Evolutionary conservation across 495 filamentous ascomycete species (phyloP), one percentile per base, ranked within the genome.

Genomic region (Barbatosphaeria neglecta): DNA sequence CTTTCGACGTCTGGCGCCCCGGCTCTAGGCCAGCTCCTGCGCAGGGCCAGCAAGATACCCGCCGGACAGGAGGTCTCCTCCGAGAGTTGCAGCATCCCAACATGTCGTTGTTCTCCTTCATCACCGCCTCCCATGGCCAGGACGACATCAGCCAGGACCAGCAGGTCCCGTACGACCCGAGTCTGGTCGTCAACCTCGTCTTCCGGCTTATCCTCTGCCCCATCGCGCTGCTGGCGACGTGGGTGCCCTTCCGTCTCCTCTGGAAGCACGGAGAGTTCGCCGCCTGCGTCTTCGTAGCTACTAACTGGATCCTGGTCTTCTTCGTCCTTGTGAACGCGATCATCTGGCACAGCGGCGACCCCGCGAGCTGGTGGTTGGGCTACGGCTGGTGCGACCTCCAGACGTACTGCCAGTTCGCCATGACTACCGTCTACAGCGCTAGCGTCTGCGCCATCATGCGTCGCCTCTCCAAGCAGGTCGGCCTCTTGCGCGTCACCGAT

Each of bases 341-440:
- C 33, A 75, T 94, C 45, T 98, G 92, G 92, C 77, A 76, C 20
- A 77, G 72, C 15, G 81, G 92, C 59, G 69, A 90, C 52, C 66
- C 80, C 33, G 54, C 58, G 0, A 60, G 53, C 5, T 90, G 84
- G 81, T 97, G 75, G 73, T 67, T 75, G 45, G 92, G 92, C 18
- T 56, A 66, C 4, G 83, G 80, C 1, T 78, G 89, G 49, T 98
- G 92, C 57, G 92, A 98, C 62, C 58, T 96, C 22, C 75, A 94
- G 59, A 72, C 77, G 43, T 87, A 88, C 55, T 41, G 89, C 31
- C 45, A 44, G 40, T 66, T 46, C 28, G 56, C 65, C 17, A 64
- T 81, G 47, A 72, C 82, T 42, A 81, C 77, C 6, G 63, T 72
- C 37, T 76, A 75, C 45, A 70, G 85, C n/a, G 83, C 74, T 20